A percentile compares a stretch with the other conserved stretches of the same genome.
Conservation (phyloP, 139 green algal species). For the Chlorella ohadii region DNA sequence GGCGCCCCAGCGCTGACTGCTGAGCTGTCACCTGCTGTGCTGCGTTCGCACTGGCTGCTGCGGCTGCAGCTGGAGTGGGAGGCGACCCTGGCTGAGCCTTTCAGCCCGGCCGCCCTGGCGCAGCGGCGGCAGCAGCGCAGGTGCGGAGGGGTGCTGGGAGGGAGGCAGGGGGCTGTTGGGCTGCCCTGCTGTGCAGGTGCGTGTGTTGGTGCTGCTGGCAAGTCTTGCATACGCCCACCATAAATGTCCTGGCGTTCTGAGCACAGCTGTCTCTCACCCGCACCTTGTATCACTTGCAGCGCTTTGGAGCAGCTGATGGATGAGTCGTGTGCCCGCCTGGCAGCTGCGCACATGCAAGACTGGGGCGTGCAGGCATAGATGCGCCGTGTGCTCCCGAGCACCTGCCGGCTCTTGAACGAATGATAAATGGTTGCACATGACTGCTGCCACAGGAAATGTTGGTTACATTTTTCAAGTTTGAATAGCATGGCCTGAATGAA, state of each 20-base stretch:
- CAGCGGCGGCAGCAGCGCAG: conserved; percentile 18
- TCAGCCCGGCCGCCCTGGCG: conserved; percentile 15
- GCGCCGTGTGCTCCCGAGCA: too few relatives aligned
- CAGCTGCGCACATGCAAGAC: neutral
- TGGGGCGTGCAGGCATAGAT: conserved; percentile 11
- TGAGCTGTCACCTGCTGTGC: conserved; percentile 1
- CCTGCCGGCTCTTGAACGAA: too few relatives aligned
- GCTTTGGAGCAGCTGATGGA: neutral
- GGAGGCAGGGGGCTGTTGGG: neutral
- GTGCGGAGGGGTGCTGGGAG: neutral
- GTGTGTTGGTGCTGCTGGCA: neutral
- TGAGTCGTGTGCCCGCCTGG: conserved; percentile 6
- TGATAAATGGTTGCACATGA: too few relatives aligned
- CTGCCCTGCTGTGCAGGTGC: neutral
- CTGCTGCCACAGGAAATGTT: too few relatives aligned
- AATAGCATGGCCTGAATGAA: too few relatives aligned
- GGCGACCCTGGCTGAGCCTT: neutral
- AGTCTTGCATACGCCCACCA: too few relatives aligned
- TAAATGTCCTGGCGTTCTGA: neutral
- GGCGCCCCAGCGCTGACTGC: neutral
- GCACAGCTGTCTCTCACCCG: neutral
- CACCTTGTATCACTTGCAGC: neutral
- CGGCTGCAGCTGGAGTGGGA: conserved; percentile 35
- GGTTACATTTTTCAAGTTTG: too few relatives aligned
- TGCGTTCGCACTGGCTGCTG: conserved; percentile 38